These are phyloP conservation scores for Termitomyces eurrhizus DNA, from an alignment of 768 basidiomycete genomes.

Conservation along the genomic window DNA sequence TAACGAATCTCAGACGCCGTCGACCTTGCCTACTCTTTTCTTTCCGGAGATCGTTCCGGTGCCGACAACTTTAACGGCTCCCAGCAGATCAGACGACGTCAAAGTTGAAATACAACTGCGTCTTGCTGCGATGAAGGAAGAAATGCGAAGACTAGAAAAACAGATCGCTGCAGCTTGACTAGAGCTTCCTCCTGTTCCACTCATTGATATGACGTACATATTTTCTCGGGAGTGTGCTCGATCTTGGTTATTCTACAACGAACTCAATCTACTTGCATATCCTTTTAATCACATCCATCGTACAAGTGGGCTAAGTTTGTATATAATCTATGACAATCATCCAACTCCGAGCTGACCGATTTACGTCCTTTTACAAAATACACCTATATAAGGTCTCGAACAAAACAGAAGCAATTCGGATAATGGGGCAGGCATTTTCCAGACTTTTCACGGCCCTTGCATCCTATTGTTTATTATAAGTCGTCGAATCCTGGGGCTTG, in stretches of 20 bases:
- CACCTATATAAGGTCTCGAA: accelerated
- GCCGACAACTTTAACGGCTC: neutral
- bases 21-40: too few relatives aligned
- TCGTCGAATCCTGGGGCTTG: too few relatives aligned
- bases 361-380: neutral
- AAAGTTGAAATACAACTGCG: slow-evolving; percentile 3
- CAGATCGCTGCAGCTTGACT: slow-evolving; percentile 1
- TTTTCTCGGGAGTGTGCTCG: neutral
- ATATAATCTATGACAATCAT: neutral
- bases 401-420: too few relatives aligned
- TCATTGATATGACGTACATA: neutral
- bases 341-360: neutral
- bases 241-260: neutral
- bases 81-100: neutral
- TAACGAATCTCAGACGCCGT: neutral
- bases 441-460: too few relatives aligned
- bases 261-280: neutral
- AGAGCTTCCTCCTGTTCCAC: neutral
- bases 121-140: slow-evolving; percentile 10
- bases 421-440: too few relatives aligned
- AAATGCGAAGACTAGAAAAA: slow-evolving; percentile 8
- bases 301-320: too few relatives aligned
- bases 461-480: too few relatives aligned
- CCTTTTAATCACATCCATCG: too few relatives aligned
- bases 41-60: neutral